Conservation (phyloP, 2,329 filamentous ascomycete species). For the Venturia carpophila region DNA sequence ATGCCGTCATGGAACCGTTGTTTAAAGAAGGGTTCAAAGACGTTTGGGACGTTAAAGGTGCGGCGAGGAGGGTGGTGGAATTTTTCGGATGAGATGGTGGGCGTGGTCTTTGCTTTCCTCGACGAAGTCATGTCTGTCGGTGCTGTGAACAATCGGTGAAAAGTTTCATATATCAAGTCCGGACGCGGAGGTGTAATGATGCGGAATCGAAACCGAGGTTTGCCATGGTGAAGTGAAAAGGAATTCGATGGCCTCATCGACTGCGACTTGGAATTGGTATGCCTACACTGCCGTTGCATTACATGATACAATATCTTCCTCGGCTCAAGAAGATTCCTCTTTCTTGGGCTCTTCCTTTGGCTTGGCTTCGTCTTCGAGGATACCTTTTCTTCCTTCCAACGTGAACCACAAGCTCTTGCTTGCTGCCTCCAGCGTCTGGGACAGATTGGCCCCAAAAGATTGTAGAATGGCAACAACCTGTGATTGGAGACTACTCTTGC, state of each 20-base stretch:
- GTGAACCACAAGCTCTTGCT: conserved; percentile 80
- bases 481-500: conserved; percentile 69
- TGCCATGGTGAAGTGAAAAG: background rate
- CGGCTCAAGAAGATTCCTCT: background rate
- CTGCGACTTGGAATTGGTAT: background rate
- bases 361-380: conserved; percentile 66
- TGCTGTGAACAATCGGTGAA: too few species aligned
- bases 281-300: background rate
- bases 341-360: conserved; percentile 14
- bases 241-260: background rate
- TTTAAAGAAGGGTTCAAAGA: background rate
- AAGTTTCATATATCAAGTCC: too few species aligned
- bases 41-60: background rate
- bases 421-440: conserved; percentile 69
- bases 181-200: too few species aligned
- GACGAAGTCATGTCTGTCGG: too few species aligned
- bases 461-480: conserved; percentile 78
- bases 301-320: background rate
- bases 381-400: conserved; percentile 70
- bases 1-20: conserved; percentile 9
- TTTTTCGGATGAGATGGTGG: background rate
- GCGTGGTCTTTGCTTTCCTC: too few species aligned
- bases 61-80: background rate
- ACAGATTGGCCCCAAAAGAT: conserved; percentile 68
- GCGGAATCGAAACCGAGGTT: too few species aligned